These are phyloP conservation scores for Malania oleifera DNA, from an alignment of 164 flowering plant genomes.

Conservation along the genomic window DNA sequence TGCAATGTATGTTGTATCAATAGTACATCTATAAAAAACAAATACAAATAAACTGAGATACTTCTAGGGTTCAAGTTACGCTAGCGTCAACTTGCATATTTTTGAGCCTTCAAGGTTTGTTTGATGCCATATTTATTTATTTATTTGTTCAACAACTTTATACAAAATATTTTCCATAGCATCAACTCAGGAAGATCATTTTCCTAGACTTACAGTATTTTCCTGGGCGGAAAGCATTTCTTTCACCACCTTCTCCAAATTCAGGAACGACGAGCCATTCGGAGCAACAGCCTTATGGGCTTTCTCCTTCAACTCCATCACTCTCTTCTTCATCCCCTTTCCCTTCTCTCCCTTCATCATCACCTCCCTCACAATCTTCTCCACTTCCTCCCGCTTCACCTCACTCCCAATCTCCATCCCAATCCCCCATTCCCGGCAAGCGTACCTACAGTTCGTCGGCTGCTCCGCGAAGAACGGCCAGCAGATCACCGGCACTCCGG, in stretches of 20 bases:
- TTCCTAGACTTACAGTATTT: too few relatives aligned
- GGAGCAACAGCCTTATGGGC: neutral
- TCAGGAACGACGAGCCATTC: neutral
- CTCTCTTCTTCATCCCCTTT: neutral
- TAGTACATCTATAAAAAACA: too few relatives aligned
- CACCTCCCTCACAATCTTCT: neutral
- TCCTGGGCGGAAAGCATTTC: too few relatives aligned
- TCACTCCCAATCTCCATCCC: neutral
- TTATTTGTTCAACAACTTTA: too few relatives aligned
- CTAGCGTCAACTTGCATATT: too few relatives aligned
- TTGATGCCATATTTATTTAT: too few relatives aligned
- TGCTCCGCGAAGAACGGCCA: slow-evolving; percentile 2
- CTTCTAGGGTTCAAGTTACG: too few relatives aligned
- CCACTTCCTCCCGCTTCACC: neutral
- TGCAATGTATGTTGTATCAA: too few relatives aligned
- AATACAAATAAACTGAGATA: too few relatives aligned
- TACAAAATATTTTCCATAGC: too few relatives aligned
- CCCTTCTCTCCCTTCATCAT: neutral
- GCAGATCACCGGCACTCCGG: neutral
- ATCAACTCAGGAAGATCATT: too few relatives aligned
- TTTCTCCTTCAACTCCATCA: neutral
- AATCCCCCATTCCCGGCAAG: neutral
- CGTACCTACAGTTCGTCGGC: neutral
- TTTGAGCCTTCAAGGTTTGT: too few relatives aligned
- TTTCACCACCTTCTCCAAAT: neutral